Base-by-base conservation (phyloP, 23 red algal genomes). In the Gracilaria caudata region DNA sequence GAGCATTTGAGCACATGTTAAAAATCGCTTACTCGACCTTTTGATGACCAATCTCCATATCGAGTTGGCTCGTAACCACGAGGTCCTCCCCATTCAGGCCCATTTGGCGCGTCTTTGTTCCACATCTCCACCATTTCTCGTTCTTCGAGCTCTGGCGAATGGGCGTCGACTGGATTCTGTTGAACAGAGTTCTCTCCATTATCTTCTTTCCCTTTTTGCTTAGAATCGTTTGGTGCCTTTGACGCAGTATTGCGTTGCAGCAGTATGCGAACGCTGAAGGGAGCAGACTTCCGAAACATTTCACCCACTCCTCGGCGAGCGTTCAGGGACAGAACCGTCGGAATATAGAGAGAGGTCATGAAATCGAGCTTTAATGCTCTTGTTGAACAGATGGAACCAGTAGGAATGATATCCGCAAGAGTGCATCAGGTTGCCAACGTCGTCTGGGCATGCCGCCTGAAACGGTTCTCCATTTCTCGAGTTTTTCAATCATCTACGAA, bases 1-100 rank as follows among this genome's bases (percentile, higher is more conserved):
- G 40, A 64, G 7, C 34, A 20, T 32, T 30, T 34, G 0, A 17
- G 21, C 29, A 24, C 14, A 66, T 17, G 36, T 92, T 33, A 94
- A 72, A 94, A 94, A 54, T 94, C 90, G 30, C 70, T 86, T 28
- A 85, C 79, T 23, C 90, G 68, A 71, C 90, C 90, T 28, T 87
- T 87, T 60, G 24, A 47, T 43, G 79, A 45, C 90, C 86, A 91
- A 79, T 86, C 93, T 51, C 86, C 86, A 64, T 92, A 80, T 17
- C 85, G 82, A 26, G 94, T 96, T 23, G 94, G 94, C 61, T 96
- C 94, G 44, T 91, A 91, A 25, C 87, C 94, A 56, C 68, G 64
- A 35, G 94, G 94, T 16, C 94, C 94, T 32, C 94, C 94, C 94
- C 94, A 96, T 54, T 96, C 94, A 29, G 86, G 77, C 56, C 94